Base-by-base conservation (phyloP, 2,329 filamentous ascomycete species). In the Sarocladiaceae sp. region DNA sequence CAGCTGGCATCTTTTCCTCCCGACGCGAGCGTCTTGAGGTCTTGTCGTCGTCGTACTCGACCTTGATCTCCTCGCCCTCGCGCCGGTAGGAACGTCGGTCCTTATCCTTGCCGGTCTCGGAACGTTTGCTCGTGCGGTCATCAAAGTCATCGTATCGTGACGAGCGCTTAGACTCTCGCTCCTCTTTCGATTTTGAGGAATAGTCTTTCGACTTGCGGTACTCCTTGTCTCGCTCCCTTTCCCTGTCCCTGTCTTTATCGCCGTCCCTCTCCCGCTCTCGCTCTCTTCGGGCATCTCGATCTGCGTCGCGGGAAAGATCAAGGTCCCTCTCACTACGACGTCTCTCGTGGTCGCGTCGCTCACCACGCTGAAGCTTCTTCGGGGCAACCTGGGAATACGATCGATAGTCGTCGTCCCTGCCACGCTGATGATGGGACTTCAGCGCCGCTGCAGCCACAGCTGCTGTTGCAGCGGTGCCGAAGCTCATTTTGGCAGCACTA, bases 401-500 rank as follows among this genome's bases (percentile, higher is more conserved):
- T 33, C 47, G 29, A 20, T 50, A 50, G 31, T 50, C 47, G 31
- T 50, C 47, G 31, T 50, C 47, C 20, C 47, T 18, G 29, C 47
- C 47, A 26, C 47, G 47, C 18, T 50, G 47, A 20, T 26, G 17
- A 37, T 26, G 13, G 5, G 29, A 26, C 47, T 50, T 36, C 4
- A 50, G 22, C 25, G 67, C 51, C 11, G 60, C 64, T 4, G 62
- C 61, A 4, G 74, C 76, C 13, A 76, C 76, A 18, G 77, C 66
- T 10, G 74, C 75, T 3, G 75, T 75, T 22, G 74, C 78, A 26
- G 74, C 74, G 37, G 75, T 69, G 18, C 72, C 77, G 69, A n/a
- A 75, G 75, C 47, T 70, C 67, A 58, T 71, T 68, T n/a, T 68
- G 69, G 51, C 76, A 64, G 23, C 64, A 66, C 56, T 65, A 28